Base-by-base conservation (phyloP, 768 basidiomycete genomes). In the Phylloporus scabripes region DNA sequence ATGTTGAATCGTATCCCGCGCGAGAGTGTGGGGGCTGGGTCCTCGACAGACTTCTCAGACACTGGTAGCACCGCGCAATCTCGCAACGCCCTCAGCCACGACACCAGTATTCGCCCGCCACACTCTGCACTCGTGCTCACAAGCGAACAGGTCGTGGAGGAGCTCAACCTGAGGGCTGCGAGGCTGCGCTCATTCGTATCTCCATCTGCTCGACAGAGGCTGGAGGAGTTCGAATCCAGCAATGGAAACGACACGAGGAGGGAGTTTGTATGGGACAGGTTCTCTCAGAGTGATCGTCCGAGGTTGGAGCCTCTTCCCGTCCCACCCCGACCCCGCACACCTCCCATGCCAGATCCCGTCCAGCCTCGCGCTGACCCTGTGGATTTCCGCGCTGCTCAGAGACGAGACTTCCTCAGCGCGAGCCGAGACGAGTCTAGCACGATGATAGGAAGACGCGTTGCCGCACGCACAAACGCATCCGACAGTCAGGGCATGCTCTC, bases 1-100 rank as follows among this genome's bases (percentile, higher is more conserved):
- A 63, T 80, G 52, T 53, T 68, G 57, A 60, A 58, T 53, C 62
- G 65, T 51, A 64, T 78, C 51, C 69, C 71, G 43, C 72, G 74
- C 15, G 70, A 65, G 44, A 50, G 46, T 36, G 31, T 50, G 51
- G 56, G 52, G 11, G 46, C 53, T 6, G 53, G 42, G 32, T 9
- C 45, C 34, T 38, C 44, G 8, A 34, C 60, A 11, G 39, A 42
- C 43, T 33, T 12, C 1, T 39, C 48, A 42, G 48, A 49, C n/a
- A 32, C n/a, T n/a, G n/a, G 44, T 37, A 48, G 12, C 21, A 24
- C 49, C 29, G 10, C 55, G n/a, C 55, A 51, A 29, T 39, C 52
- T 28, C 52, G 20, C 18, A 57, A 29, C 26, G 42, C 54, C 23
- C 48, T 46, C 37, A 36, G 33, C 18, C 44, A 53, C 39, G 67